A percentile compares a stretch with the other conserved stretches of the same genome.
Conservation (phyloP, 768 basidiomycete species). For the Russula sp. region DNA sequence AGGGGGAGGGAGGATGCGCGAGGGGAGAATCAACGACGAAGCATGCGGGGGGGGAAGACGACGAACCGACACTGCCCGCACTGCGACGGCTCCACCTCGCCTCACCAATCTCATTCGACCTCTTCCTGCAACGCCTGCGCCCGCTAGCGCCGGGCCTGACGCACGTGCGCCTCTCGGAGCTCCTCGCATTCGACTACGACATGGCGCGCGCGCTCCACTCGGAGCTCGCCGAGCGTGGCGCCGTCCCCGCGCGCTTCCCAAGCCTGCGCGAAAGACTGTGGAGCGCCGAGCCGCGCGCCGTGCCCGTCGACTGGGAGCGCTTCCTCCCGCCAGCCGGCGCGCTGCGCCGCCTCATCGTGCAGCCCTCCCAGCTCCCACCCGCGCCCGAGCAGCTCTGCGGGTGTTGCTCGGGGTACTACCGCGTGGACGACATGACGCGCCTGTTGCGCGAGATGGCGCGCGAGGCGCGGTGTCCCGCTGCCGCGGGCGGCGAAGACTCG, state of each 20-base stretch:
- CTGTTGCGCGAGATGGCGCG: constrained; percentile 22
- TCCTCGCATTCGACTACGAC: constrained; percentile 22
- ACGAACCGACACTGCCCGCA: constrained; percentile 10
- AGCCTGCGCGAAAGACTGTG: constrained; percentile 9
- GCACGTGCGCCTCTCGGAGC: constrained; percentile 23
- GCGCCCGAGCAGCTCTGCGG: constrained; percentile 20
- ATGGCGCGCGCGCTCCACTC: constrained; percentile 18
- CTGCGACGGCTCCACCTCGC: constrained; percentile 21
- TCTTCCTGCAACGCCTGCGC: constrained; percentile 19
- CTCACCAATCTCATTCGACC: constrained; percentile 22
- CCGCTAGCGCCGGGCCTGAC: constrained; percentile 19
- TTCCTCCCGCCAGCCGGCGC: constrained; percentile 6
- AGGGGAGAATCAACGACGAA: background rate
- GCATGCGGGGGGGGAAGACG: background rate
- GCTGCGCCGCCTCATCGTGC: constrained; percentile 17
- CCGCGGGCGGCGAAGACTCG: background rate
- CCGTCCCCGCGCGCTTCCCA: constrained; percentile 16
- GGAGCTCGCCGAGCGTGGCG: constrained; percentile 22
- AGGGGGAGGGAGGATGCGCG: background rate
- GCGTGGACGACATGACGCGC: constrained; percentile 21
- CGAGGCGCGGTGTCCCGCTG: background rate
- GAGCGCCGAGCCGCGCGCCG: constrained; percentile 17
- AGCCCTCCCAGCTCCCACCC: constrained; percentile 17
- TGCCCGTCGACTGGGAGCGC: constrained; percentile 18
- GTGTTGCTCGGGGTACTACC: constrained; percentile 23